Conservation (phyloP, 495 filamentous ascomycete species). For the Neurospora hispaniola region DNA sequence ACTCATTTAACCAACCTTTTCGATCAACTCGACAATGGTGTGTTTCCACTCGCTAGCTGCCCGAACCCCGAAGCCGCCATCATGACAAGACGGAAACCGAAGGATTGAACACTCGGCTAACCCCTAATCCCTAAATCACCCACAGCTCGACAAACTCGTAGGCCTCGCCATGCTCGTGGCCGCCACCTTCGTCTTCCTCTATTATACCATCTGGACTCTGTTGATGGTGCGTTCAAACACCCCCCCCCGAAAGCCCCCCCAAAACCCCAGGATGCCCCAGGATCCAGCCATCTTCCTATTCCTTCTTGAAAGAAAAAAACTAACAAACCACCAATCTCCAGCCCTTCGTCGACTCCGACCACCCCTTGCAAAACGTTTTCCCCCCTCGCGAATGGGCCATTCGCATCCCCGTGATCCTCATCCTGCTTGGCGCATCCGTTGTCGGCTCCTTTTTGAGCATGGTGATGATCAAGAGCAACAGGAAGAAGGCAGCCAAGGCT, state of each 20-base stretch:
- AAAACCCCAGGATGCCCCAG: too few relatives aligned
- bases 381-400: constrained; percentile 98
- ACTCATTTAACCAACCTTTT: background rate
- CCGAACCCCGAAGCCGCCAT: too few relatives aligned
- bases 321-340: constrained; percentile 24
- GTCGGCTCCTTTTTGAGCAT: constrained; percentile 93
- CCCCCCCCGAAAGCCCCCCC: background rate
- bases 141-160: constrained; percentile 86
- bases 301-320: background rate
- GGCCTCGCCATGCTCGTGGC: constrained; percentile 96
- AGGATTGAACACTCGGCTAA: constrained; percentile 6
- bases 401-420: constrained; percentile 92
- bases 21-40: constrained; percentile 28
- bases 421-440: constrained; percentile 83
- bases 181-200: constrained; percentile 91
- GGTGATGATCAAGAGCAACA: constrained; percentile 98
- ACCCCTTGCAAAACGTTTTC: constrained; percentile 90
- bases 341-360: constrained; percentile 94
- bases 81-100: too few relatives aligned
- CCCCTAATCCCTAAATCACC: background rate
- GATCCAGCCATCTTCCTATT: too few relatives aligned
- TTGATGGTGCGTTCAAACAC: constrained; percentile 59
- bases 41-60: background rate
- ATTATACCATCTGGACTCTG: constrained; percentile 97
- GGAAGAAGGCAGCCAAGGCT: constrained; percentile 92